A percentile compares a stretch with the other conserved stretches of the same genome.
These are phyloP conservation scores for Alternaria brassicicola DNA, from an alignment of 2,329 filamentous ascomycete species.

Conservation along the genomic window DNA sequence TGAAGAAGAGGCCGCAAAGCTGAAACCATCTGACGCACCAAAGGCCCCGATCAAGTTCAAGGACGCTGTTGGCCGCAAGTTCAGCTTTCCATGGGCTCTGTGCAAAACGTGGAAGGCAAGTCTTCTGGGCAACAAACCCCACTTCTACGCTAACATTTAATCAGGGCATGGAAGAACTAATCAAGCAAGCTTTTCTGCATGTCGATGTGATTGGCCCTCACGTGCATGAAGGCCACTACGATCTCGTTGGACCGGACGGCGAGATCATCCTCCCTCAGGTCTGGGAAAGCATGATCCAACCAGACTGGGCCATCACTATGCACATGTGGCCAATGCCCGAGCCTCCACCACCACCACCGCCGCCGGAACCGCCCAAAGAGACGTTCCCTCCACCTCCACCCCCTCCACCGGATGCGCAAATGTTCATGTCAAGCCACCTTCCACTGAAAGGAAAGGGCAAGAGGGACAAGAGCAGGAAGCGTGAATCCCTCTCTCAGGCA, in stretches of 20 bases:
- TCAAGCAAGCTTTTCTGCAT: constrained; percentile 57
- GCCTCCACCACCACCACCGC: constrained; percentile 19
- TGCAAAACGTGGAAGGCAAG: constrained; percentile 53
- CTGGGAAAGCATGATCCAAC: constrained; percentile 56
- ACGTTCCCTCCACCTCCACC: constrained; percentile 17
- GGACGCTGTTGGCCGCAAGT: constrained; percentile 40
- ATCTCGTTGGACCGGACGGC: constrained; percentile 55
- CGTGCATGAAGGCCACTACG: constrained; percentile 55
- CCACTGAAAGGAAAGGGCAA: constrained; percentile 22
- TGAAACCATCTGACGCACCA: constrained; percentile 59
- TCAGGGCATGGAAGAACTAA: constrained; percentile 56
- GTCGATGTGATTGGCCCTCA: constrained; percentile 55
- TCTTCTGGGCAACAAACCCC: constrained; percentile 52
- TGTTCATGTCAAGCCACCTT: constrained; percentile 19
- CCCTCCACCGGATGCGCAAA: constrained; percentile 22
- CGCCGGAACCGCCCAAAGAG: constrained; percentile 17
- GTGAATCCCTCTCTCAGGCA: constrained; percentile 14
- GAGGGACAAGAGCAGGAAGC: constrained; percentile 23
- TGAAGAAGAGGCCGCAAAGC: constrained; percentile 52
- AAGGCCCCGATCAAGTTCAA: constrained; percentile 40
- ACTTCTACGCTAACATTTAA: constrained; percentile 70
- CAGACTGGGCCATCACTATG: constrained; percentile 57
- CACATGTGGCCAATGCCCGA: constrained; percentile 57
- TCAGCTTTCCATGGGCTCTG: constrained; percentile 36
- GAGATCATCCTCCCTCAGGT: constrained; percentile 58